Percentiles rank a stretch among this genome's conserved stretches.
Evolutionary conservation across 805 yeast species (phyloP).

Genomic region (Barnettozyma wickerhamii): DNA sequence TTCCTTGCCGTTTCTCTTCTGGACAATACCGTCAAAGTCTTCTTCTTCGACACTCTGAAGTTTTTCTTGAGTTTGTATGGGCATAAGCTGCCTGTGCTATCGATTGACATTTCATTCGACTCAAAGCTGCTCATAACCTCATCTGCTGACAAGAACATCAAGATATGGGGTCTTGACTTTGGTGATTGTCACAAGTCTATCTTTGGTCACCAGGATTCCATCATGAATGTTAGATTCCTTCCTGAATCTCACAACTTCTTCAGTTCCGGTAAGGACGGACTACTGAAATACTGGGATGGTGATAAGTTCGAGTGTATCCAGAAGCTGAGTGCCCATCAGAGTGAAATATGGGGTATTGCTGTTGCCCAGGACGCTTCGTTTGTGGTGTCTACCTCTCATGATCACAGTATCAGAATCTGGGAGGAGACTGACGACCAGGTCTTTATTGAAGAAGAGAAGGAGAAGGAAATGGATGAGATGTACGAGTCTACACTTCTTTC

Average conservation of each 20-base stretch:
- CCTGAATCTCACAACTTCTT: constrained; percentile 88
- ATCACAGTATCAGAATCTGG: constrained; percentile 93
- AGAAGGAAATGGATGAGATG: constrained; percentile 88
- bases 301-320: constrained; percentile 94
- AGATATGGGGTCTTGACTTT: constrained; percentile 97
- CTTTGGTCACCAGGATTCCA: constrained; percentile 95
- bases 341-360: constrained; percentile 93
- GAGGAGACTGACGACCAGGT: constrained; percentile 89
- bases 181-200: constrained; percentile 98
- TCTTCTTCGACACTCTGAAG: constrained; percentile 81
- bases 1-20: constrained; percentile 78
- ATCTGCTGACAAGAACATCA: constrained; percentile 95
- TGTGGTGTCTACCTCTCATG: constrained; percentile 84
- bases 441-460: constrained; percentile 95
- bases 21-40: constrained; percentile 94
- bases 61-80: constrained; percentile 89
- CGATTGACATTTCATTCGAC: constrained; percentile 87
- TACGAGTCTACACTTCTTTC: constrained; percentile 78
- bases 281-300: constrained; percentile 97
- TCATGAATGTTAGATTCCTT: constrained; percentile 81
- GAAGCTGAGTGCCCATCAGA: constrained; percentile 78
- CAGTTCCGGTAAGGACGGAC: constrained; percentile 84
- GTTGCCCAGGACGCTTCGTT: constrained; percentile 67
- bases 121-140: constrained; percentile 86
- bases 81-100: constrained; percentile 91